Conservation (phyloP, 148 eudicot species). For the Chenopodium album region DNA sequence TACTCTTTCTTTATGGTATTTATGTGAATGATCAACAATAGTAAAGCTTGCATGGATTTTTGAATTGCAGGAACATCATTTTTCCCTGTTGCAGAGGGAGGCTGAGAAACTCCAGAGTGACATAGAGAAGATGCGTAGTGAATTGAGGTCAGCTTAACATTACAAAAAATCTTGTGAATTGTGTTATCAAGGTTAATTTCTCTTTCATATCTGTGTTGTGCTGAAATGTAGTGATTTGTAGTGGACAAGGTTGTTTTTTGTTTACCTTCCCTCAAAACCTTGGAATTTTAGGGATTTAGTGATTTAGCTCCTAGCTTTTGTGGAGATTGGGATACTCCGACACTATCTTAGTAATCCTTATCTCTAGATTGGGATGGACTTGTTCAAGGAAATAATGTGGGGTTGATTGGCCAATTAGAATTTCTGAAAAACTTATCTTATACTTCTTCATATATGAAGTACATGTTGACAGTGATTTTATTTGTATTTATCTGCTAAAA, state of each 20-base stretch:
- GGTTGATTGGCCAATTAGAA: background rate
- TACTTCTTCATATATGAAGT: too few species aligned
- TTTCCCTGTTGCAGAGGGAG: slow-evolving; percentile 74
- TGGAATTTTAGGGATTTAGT: background rate
- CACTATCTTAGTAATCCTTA: background rate
- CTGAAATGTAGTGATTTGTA: background rate
- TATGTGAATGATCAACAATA: too few species aligned
- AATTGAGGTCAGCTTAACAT: slow-evolving; percentile 54
- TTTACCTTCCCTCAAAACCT: background rate
- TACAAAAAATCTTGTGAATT: background rate
- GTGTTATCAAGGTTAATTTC: background rate
- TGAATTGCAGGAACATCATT: slow-evolving; percentile 70
- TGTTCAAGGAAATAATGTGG: background rate
- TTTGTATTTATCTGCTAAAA: too few species aligned
- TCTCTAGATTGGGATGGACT: background rate
- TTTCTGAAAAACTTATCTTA: too few species aligned
- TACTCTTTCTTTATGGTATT: background rate
- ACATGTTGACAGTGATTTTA: too few species aligned
- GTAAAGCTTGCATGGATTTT: background rate
- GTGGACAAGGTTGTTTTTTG: background rate
- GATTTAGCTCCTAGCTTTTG: background rate
- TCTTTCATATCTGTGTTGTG: too few species aligned
- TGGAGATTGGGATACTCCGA: background rate
- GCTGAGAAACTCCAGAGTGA: slow-evolving; percentile 66
- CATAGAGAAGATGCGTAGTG: slow-evolving; percentile 78